These are phyloP conservation scores for Paraphoma sp. DNA, from an alignment of 2,329 filamentous ascomycete species.

Conservation along the genomic window DNA sequence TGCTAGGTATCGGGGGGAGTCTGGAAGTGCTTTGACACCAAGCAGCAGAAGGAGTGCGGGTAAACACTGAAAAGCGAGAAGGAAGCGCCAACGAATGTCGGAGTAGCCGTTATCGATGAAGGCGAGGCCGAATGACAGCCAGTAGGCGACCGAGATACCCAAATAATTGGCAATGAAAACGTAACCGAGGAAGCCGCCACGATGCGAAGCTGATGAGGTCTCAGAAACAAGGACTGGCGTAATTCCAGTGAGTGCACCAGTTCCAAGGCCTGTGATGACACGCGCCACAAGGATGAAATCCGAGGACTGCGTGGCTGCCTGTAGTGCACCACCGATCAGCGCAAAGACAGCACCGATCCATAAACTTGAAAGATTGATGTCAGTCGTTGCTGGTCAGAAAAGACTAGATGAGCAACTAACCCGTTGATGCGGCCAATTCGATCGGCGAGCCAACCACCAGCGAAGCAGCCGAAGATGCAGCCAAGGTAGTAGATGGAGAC, in stretches of 20 bases:
- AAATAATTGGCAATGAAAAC: constrained; percentile 69
- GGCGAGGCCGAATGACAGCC: constrained; percentile 57
- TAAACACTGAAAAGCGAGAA: constrained; percentile 71
- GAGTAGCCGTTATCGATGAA: constrained; percentile 53
- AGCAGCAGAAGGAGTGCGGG: constrained; percentile 48
- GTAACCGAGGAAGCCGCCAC: constrained; percentile 74
- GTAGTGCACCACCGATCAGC: constrained; percentile 62
- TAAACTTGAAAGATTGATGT: constrained; percentile 5
- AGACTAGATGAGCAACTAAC: neutral
- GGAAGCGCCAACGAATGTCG: constrained; percentile 68
- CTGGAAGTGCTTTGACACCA: constrained; percentile 47
- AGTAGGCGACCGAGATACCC: constrained; percentile 67
- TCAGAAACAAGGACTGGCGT: constrained; percentile 75
- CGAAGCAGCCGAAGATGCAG: constrained; percentile 7
- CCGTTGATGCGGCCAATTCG: constrained; percentile 17
- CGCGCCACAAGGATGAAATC: constrained; percentile 59
- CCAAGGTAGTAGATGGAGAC: constrained; percentile 14
- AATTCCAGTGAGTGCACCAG: constrained; percentile 72
- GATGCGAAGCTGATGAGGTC: constrained; percentile 68
- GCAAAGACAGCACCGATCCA: constrained; percentile 11
- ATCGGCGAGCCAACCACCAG: constrained; percentile 16
- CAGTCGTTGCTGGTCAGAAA: neutral
- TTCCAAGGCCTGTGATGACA: constrained; percentile 68
- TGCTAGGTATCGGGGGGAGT: constrained; percentile 56
- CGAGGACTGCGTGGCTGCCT: constrained; percentile 61